Evolutionary conservation across 169 alveolate genomes (phyloP), one percentile per base, ranked within the genome.

Genomic region (Plasmodium gaboni): DNA sequence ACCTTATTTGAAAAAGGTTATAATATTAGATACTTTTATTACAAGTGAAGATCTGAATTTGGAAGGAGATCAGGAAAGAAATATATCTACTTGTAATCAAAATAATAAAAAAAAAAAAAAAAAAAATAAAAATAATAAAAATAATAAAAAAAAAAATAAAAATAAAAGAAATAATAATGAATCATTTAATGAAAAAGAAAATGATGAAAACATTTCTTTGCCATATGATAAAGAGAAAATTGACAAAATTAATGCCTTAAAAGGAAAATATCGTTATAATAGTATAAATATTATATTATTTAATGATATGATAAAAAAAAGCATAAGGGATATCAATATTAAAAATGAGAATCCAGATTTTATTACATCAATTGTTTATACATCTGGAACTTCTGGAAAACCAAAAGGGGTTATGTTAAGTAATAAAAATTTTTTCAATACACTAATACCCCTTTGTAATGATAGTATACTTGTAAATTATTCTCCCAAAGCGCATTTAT

Each of bases 361-460:
- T 24, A 73, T 97, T 15, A 95, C 88, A 88, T 96, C 99, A 5
- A 94, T 98, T 24, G 98, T 98, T 53, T 98, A 97, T 91, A 98
- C 99, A 8, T 96, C 99, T 5, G 99, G 99, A 13, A 98, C 99
- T 2, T 98, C 99, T 44, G 99, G 99, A 73, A 76, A 83, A 48
- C 99, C 99, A 10, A 98, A 98, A 95, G 99, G 99, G 42, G 99
- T 97, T 10, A 95, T 98, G 96, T 85, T 98, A 61, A 93, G 99
- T 6, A 80, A 98, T 50, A 59, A 78, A 53, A 88, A 88, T 72
- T 46, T 94, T 55, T 80, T 24, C 50, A 19, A 38, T 59, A 42
- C 83, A 0, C 10, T 80, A 3, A 5, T 38, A 2, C 73, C 90
- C 17, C 24, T 38, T 15, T 42, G 60, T 24, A 2, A 19, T 10